phyloP scores from a whole-genome alignment of 2,329 filamentous ascomycete species.

The Grosmannia huntii region DNA sequence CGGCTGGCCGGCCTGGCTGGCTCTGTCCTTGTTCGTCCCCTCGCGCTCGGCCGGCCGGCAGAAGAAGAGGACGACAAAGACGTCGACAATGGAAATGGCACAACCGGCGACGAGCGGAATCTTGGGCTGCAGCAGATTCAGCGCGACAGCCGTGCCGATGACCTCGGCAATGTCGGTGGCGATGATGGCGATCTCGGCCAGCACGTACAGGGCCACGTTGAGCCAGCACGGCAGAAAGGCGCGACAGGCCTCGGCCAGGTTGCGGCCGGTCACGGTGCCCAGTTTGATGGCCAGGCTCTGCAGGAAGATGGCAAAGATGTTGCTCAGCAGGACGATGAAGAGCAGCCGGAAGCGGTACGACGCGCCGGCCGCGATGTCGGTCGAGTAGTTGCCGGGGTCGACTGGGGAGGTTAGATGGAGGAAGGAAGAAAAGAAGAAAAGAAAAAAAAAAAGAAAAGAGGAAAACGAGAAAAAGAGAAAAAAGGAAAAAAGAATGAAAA shows the following conservation, averaged over 20 bases:
- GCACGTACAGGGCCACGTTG: constrained; percentile 45
- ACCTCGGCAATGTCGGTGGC: constrained; percentile 63
- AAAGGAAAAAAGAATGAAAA: no score
- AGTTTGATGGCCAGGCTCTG: constrained; percentile 58
- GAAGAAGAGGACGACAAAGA: constrained; percentile 54
- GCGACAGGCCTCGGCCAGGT: constrained; percentile 53
- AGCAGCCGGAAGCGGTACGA: constrained; percentile 52
- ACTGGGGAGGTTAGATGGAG: constrained; percentile 20
- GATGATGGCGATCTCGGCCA: constrained; percentile 54
- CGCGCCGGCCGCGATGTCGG: constrained; percentile 52
- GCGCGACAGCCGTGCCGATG: constrained; percentile 57
- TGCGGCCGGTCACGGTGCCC: constrained; percentile 54
- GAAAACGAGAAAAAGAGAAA: no score
- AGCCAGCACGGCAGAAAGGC: constrained; percentile 54
- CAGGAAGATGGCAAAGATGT: constrained; percentile 58
- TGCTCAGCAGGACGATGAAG: constrained; percentile 56
- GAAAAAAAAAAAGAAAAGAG: no score
- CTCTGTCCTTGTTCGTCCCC: background rate
- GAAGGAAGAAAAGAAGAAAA: no score
- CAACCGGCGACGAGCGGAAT: constrained; percentile 56
- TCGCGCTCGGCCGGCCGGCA: constrained; percentile 34
- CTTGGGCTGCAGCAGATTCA: constrained; percentile 51
- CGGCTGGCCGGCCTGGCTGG: background rate
- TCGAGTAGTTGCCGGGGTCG: constrained; percentile 56
- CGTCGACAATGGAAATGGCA: constrained; percentile 54